A percentile compares a stretch with the other conserved stretches of the same genome.
Conservation (phyloP, 371 early-diverging fungal species). For the Apophysomyces variabilis region DNA sequence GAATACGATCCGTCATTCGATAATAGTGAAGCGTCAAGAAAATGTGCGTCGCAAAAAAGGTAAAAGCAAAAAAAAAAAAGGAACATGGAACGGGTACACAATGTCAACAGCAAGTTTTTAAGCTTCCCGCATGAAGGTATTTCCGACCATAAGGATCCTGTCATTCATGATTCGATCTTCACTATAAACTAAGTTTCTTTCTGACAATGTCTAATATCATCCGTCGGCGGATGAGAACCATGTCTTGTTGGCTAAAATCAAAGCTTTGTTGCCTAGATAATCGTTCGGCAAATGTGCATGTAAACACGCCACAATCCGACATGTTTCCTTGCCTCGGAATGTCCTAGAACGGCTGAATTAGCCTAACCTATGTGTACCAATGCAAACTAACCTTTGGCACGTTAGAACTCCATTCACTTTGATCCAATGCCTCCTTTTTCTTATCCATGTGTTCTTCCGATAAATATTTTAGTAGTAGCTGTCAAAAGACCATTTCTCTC, state of each 20-base stretch:
- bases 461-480: slow-evolving; percentile 71
- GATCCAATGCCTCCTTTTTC: slow-evolving; percentile 62
- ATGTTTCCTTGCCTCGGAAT: slow-evolving; percentile 90
- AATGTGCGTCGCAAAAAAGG: too few species aligned
- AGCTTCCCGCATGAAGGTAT: too few species aligned
- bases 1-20: too few species aligned
- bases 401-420: slow-evolving; percentile 67
- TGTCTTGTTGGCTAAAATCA: slow-evolving; percentile 77
- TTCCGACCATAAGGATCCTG: too few species aligned
- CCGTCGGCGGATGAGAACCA: slow-evolving; percentile 71
- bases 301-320: slow-evolving; percentile 98
- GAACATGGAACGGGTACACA: too few species aligned
- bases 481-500: neutral
- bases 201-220: slow-evolving; percentile 78
- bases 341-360: slow-evolving; percentile 33
- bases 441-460: slow-evolving; percentile 77
- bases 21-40: too few species aligned
- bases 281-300: slow-evolving; percentile 88
- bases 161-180: too few species aligned
- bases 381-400: slow-evolving; percentile 57
- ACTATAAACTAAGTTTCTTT: slow-evolving; percentile 16
- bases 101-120: too few species aligned
- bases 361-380: neutral
- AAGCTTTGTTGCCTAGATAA: slow-evolving; percentile 60
- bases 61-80: too few species aligned